Evolutionary conservation across 495 filamentous ascomycete genomes (phyloP).

Genomic region (Astrothelium subdiscretum): DNA sequence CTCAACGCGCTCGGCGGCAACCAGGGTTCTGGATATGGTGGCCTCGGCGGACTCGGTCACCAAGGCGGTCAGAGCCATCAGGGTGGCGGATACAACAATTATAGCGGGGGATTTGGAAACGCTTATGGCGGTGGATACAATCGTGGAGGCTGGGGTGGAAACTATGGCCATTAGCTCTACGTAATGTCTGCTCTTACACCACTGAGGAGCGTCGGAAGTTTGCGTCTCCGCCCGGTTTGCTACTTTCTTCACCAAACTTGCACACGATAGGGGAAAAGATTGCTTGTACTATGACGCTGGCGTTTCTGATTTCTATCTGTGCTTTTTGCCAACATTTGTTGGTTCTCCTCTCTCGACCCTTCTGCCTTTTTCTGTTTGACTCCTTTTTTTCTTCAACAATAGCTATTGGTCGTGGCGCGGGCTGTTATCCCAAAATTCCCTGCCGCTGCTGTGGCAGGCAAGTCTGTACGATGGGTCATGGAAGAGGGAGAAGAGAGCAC

Average conservation of each 20-base stretch:
- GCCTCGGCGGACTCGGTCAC: slow-evolving; percentile 58
- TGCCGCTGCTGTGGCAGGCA: background rate
- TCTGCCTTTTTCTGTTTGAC: background rate
- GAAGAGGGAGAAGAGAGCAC: background rate
- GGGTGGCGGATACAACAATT: slow-evolving; percentile 36
- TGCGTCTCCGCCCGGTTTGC: background rate
- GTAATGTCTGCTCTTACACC: background rate
- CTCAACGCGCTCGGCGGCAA: slow-evolving; percentile 36
- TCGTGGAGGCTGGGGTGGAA: slow-evolving; percentile 41
- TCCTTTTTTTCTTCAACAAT: background rate
- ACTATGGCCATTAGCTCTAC: slow-evolving; percentile 28
- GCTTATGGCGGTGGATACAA: slow-evolving; percentile 30
- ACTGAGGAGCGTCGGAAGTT: background rate
- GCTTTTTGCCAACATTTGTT: background rate
- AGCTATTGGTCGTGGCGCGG: background rate
- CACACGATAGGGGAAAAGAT: background rate
- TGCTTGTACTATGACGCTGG: background rate
- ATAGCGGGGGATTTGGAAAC: slow-evolving; percentile 38
- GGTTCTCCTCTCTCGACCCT: background rate
- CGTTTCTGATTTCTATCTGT: background rate
- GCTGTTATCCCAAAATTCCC: background rate
- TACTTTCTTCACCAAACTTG: background rate
- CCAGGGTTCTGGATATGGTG: slow-evolving; percentile 52
- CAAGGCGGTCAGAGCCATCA: slow-evolving; percentile 56
- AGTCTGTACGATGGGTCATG: background rate